Evolutionary conservation across 352 stramenopile genomes (phyloP).

Genomic region (Plasmopara muralis): DNA sequence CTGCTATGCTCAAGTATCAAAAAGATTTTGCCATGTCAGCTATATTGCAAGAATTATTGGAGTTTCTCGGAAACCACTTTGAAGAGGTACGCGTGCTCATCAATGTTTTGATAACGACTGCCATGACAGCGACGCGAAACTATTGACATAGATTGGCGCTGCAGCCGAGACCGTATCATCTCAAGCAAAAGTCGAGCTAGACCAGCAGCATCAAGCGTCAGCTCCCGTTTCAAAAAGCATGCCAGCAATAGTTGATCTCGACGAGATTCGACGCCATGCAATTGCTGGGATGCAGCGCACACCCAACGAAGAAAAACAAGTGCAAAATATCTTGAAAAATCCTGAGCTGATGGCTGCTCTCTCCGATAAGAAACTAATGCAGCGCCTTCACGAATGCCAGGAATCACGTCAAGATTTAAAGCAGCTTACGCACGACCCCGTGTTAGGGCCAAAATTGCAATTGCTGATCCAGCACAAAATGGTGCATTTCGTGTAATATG

Average conservation of each 20-base stretch:
- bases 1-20: constrained; percentile 58
- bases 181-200: constrained; percentile 7
- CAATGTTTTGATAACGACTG: not conserved
- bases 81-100: constrained; percentile 39
- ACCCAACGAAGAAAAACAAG: constrained; percentile 55
- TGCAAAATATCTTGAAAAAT: constrained; percentile 59
- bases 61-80: constrained; percentile 66
- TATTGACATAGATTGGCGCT: constrained; percentile 29
- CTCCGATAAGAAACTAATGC: constrained; percentile 51
- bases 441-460: constrained; percentile 43
- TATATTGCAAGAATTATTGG: constrained; percentile 68
- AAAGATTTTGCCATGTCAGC: constrained; percentile 48
- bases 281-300: constrained; percentile 53
- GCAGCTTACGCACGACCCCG: constrained; percentile 32
- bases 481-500: constrained; percentile 35
- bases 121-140: not conserved
- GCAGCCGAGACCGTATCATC: constrained; percentile 18
- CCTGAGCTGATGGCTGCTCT: constrained; percentile 55
- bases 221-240: constrained; percentile 1
- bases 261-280: constrained; percentile 41
- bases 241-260: constrained; percentile 52
- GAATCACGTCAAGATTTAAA: constrained; percentile 36
- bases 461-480: constrained; percentile 51
- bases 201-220: constrained; percentile 7
- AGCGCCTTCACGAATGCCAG: constrained; percentile 40